Evolutionary conservation across 768 basidiomycete genomes (phyloP).

Genomic region (Amanita exitialis): DNA sequence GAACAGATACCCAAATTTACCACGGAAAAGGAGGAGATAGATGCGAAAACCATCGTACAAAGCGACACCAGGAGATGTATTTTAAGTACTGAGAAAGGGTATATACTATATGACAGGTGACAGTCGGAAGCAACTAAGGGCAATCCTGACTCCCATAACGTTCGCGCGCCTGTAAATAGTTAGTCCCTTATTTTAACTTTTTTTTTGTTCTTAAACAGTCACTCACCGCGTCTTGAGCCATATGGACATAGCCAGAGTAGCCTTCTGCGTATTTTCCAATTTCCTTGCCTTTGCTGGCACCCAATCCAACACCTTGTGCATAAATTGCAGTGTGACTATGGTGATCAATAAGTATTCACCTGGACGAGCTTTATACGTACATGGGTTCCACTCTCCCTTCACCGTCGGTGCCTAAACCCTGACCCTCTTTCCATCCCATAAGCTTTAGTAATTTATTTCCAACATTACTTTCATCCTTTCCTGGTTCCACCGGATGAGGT

Average conservation of each 20-base stretch:
- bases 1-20: not conserved
- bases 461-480: conserved; percentile 74
- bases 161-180: conserved; percentile 25
- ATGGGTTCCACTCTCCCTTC: conserved; percentile 87
- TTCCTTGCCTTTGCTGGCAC: conserved; percentile 87
- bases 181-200: not conserved
- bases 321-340: conserved; percentile 76
- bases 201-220: conserved; percentile 17
- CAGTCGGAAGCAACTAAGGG: not conserved
- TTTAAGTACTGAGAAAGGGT: not conserved
- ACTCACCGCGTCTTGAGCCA: conserved; percentile 64
- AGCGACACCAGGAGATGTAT: not conserved
- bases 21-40: conserved; percentile 5
- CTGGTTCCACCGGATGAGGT: conserved; percentile 56
- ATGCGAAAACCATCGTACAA: not conserved
- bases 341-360: conserved; percentile 2
- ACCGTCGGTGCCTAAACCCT: conserved; percentile 72
- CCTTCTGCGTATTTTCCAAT: conserved; percentile 63
- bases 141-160: conserved; percentile 24
- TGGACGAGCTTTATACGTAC: conserved; percentile 29
- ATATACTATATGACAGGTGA: not conserved
- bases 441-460: conserved; percentile 92
- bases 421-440: conserved; percentile 97
- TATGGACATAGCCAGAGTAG: conserved; percentile 58
- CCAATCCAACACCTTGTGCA: conserved; percentile 79